phyloP scores from a whole-genome alignment of 176 grass and related monocot genomes.

The Metroxylon sagu region DNA sequence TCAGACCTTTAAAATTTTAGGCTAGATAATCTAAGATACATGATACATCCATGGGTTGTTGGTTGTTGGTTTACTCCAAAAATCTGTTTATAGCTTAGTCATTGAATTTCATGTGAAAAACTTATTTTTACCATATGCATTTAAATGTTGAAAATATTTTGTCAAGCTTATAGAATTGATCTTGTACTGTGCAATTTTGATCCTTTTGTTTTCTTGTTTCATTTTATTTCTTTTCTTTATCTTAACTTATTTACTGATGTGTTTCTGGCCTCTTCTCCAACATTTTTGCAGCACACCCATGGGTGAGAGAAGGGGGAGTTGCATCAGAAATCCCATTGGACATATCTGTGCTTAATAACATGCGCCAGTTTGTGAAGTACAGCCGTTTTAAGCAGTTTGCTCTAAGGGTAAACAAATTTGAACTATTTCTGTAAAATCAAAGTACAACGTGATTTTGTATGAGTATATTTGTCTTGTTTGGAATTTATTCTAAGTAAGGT shows the following conservation, averaged over 20 bases:
- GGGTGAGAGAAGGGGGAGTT: constrained; percentile 89
- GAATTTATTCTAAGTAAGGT: not conserved
- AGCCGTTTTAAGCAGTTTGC: constrained; percentile 98
- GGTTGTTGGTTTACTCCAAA: too few species aligned
- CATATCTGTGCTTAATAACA: constrained; percentile 87
- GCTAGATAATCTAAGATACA: not conserved
- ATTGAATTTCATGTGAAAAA: too few species aligned
- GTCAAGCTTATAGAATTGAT: too few species aligned
- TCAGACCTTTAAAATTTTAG: constrained; percentile 2
- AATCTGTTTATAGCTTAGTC: too few species aligned
- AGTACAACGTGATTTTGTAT: too few species aligned
- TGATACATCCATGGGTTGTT: too few species aligned
- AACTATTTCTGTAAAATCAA: too few species aligned
- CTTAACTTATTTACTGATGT: not conserved
- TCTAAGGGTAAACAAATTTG: constrained; percentile 46
- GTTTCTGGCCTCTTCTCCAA: not conserved
- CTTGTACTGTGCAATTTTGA: too few species aligned
- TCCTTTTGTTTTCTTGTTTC: not conserved
- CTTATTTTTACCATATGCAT: too few species aligned
- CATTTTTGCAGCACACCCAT: constrained; percentile 60
- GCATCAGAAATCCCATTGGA: constrained; percentile 86
- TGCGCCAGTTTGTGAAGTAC: constrained; percentile 92
- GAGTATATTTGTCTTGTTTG: constrained; percentile 4
- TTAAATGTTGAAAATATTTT: too few species aligned
- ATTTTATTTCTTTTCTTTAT: constrained; percentile 6